phyloP scores from a whole-genome alignment of 257 asterid species.

The Solanum bukasovii region DNA sequence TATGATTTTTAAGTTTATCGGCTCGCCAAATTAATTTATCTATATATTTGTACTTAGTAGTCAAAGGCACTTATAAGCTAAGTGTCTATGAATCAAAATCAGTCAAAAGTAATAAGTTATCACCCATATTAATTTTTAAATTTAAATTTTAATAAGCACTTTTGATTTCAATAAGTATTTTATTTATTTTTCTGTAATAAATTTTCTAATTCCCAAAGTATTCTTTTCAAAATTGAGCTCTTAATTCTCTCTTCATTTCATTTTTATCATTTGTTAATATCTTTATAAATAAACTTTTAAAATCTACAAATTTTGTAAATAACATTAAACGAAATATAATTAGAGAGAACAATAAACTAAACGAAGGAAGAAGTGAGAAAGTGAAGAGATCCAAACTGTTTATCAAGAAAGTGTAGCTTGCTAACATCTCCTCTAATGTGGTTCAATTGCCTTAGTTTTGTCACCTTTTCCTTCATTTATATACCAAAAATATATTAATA shows the following conservation, averaged over 20 bases:
- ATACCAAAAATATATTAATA: background rate
- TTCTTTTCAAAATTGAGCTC: background rate
- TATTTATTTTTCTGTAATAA: background rate
- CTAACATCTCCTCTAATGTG: slow-evolving; percentile 26
- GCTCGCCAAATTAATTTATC: no score
- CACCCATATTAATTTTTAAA: no score
- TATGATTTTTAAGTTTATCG: no score
- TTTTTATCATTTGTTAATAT: background rate
- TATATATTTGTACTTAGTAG: background rate
- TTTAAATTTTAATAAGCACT: background rate
- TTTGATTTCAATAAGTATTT: background rate
- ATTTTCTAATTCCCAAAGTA: background rate
- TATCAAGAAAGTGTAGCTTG: slow-evolving; percentile 42
- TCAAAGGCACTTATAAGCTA: background rate
- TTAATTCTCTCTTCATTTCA: background rate
- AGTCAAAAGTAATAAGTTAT: no score
- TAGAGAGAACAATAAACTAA: background rate
- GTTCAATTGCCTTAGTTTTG: slow-evolving; percentile 28
- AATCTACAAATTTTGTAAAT: no score
- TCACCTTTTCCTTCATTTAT: slow-evolving; percentile 35
- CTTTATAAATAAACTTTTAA: background rate
- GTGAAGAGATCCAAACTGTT: slow-evolving; percentile 23
- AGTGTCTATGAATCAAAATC: no score
- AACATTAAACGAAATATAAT: background rate
- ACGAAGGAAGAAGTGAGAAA: background rate